Evolutionary conservation across 2,329 filamentous ascomycete genomes (phyloP), one percentile per base, ranked within the genome.

Genomic region (Venturia pyrina): DNA sequence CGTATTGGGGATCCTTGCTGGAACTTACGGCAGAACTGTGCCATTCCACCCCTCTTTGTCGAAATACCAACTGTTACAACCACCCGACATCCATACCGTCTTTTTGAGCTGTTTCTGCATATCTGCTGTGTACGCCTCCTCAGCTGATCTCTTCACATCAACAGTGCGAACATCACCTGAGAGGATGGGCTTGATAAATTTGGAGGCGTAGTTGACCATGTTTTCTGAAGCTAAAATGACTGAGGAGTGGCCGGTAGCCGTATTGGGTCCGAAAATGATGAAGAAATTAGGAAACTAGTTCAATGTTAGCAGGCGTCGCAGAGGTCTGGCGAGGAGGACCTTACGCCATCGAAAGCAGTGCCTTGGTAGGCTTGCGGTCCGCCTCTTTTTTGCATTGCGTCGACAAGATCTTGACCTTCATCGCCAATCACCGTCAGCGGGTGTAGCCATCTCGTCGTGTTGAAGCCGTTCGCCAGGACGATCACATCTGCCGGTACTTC

Each of bases 211-310:
- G 67, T 86, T 83, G 69, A 87, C 77, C 71, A 81, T 81, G 71
- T 87, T 88, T 69, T 89, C 86, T 4, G 79, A 78, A 0, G 85
- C 82, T 70, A 87, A 79, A 59, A 87, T 80, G 11, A 86, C 82
- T 15, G 81, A 84, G 0, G 79, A 83, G 72, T 89, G 86, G 0
- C 86, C 87, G 0, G 86, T 88, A 0, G 78, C 79, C 0, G 84
- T 82, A 70, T 89, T 89, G 0, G 86, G 86, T 0, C 86, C 86
- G 50, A 86, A 81, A 0, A 88, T 74, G 66, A 87, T 78, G 74
- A 88, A 88, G 70, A 88, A 85, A 70, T 89, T 89, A 2, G 86
- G 86, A 70, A 87, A 65, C 53, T 59, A 13, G 53, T n/a, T 34
- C 8, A 5, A 10, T 34, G 53, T 59, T n/a, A 59, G 28, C n/a